These are phyloP conservation scores for Sugiyamaella neomexicana DNA, from an alignment of 1,139 yeast genomes.

Conservation along the genomic window DNA sequence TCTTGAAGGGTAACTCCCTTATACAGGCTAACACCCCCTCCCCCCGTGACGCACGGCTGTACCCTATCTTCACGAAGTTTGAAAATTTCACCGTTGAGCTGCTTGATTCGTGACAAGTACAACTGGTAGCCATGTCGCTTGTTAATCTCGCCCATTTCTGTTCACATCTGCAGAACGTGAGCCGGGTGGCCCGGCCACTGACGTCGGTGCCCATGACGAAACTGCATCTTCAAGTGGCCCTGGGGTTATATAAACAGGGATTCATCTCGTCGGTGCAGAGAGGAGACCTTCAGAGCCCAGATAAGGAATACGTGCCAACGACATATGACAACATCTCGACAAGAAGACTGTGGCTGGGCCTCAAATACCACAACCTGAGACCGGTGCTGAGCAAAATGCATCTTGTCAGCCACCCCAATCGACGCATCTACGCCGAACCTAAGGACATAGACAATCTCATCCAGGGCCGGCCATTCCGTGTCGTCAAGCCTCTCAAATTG, in stretches of 20 bases:
- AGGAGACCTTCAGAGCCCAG: conserved; percentile 93
- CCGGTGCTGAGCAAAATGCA: conserved; percentile 74
- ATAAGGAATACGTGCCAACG: conserved; percentile 66
- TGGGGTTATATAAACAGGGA: conserved; percentile 88
- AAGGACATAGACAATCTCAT: conserved; percentile 73
- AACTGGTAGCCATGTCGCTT: conserved; percentile 67
- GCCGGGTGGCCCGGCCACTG: conserved; percentile 67
- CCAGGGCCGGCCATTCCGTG: conserved; percentile 71
- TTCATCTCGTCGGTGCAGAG: conserved; percentile 79
- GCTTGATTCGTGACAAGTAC: no score
- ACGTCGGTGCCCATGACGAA: conserved; percentile 85
- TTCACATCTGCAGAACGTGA: conserved; percentile 86
- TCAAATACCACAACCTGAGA: conserved; percentile 79
- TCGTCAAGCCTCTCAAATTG: conserved; percentile 78
- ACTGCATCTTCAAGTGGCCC: conserved; percentile 77
- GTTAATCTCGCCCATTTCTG: conserved; percentile 82
- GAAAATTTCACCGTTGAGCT: no score
- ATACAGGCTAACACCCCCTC: no score
- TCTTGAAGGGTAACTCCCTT: no score
- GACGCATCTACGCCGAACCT: conserved; percentile 62
- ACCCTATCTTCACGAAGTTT: no score
- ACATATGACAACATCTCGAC: conserved; percentile 86
- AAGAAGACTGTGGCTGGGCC: conserved; percentile 86
- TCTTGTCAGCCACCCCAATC: conserved; percentile 81
- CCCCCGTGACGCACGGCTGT: no score